Base-by-base conservation (phyloP, 768 basidiomycete species). In the Brasilioporus rufonigricans region DNA sequence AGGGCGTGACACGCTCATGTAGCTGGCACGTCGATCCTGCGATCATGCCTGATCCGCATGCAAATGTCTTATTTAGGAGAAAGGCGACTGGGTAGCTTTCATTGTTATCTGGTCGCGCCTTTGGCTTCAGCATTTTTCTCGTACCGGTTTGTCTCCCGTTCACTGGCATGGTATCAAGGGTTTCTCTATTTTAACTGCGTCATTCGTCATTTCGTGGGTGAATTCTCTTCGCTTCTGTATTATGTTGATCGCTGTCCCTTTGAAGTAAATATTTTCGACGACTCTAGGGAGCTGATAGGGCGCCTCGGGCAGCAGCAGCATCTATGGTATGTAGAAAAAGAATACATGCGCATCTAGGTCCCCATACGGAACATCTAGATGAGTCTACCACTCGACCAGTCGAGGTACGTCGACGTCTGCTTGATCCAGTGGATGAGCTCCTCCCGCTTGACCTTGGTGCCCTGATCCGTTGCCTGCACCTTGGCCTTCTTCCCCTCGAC, bases 401-500 rank as follows among this genome's bases (percentile, higher is more conserved):
- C 55, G n/a, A 51, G 52, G 27, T 69, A 69, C 21, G 69, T 67
- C 48, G 60, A 39, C 16, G 67, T 77, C 45, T 65, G 62, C 60
- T 83, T 83, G 55, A 93, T 66, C 82, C 86, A 93, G 24, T 71
- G 66, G 3, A 88, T 75, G 50, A 92, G 74, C 53, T 84, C 83
- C 5, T 69, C 73, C 36, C 89, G 76, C 69, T 76, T 77, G 26
- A 93, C 82, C 63, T 84, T 78, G 21, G 77, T 77, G 0, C 90
- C 91, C 64, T 84, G 83, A 54, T 86, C 83, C 18, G 76, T 75
- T 32, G 77, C 78, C 65, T 79, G 82, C 35, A 83, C 79, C 63
- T 82, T 81, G 40, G 65, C 76, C 73, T 89, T 91, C 74, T 82
- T 80, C 38, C 87, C 89, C 35, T 86, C 84, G 12, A 84, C 77